phyloP scores from a whole-genome alignment of 441 rosid genomes.

The Flueggea neowawraea region DNA sequence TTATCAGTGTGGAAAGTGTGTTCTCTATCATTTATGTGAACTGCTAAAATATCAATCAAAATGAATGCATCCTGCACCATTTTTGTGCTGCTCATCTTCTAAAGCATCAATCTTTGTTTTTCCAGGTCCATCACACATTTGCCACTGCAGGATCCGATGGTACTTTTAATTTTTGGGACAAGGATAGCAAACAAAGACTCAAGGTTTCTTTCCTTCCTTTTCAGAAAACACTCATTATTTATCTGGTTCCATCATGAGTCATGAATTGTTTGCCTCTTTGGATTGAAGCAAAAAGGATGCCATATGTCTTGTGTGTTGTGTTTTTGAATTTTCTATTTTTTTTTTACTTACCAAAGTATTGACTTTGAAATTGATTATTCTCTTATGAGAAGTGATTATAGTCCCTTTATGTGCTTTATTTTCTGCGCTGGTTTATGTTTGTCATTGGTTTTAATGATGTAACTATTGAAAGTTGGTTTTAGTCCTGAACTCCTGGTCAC shows the following conservation, averaged over 20 bases:
- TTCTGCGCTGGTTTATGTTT: too few relatives aligned
- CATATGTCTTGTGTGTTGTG: too few relatives aligned
- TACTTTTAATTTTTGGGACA: slow-evolving; percentile 97
- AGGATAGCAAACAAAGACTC: slow-evolving; percentile 96
- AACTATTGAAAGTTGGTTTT: too few relatives aligned
- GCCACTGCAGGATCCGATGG: slow-evolving; percentile 99
- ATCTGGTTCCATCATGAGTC: not conserved
- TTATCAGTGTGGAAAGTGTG: too few relatives aligned
- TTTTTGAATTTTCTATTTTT: too few relatives aligned
- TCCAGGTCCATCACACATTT: slow-evolving; percentile 89
- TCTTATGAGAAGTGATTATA: too few relatives aligned
- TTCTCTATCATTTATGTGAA: too few relatives aligned
- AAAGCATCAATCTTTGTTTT: slow-evolving; percentile 1
- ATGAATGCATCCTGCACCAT: not conserved
- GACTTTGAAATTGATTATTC: too few relatives aligned
- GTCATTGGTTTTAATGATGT: too few relatives aligned
- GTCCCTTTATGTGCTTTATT: too few relatives aligned
- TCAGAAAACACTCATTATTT: not conserved
- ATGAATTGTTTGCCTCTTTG: not conserved
- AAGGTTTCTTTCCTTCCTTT: slow-evolving; percentile 41
- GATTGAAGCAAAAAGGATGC: not conserved
- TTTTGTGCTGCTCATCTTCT: not conserved
- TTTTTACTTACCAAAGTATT: too few relatives aligned
- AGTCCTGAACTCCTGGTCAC: too few relatives aligned
- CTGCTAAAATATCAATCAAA: not conserved